Evolutionary conservation across 2,329 filamentous ascomycete species (phyloP), one percentile per base, ranked within the genome.

Genomic region (Colletotrichum navitas): DNA sequence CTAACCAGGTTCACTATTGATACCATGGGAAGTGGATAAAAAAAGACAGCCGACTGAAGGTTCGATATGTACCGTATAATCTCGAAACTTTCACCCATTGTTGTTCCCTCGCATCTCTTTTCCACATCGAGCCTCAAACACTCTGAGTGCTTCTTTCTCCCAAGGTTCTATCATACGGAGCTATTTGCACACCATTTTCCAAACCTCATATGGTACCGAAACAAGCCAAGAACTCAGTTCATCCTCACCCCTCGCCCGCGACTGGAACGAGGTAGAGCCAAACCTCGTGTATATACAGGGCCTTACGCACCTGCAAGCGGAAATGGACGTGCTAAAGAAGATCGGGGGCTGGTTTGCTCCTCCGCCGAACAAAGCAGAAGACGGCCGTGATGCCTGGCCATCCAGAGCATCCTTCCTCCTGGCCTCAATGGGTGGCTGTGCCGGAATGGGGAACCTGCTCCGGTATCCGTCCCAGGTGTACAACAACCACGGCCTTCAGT

Each of bases 401-500:
- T 88, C 86, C 1, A 81, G 87, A 47, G 81, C 86, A 2, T 83
- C 87, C 16, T 89, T 89, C 76, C 79, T 89, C 7, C 84, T 89
- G 34, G 87, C 88, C 24, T 85, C 87, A 3, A 89, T 89, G 86
- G 87, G 88, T 54, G 88, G 88, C 62, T 88, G 85, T 74, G 86
- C 86, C 1, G 87, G 87, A 59, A 87, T 88, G 80, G 88, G 87
- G 36, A 89, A 89, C 75, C 80, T 89, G 32, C 81, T 89, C 26
- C 83, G 88, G 36, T 89, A 89, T 71, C 88, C 88, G 2, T 89
- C 86, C 0, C 85, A 87, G 49, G 83, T 89, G 2, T 90, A 88
- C 83, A 89, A 89, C 79, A 89, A 89, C 76, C 83, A 87, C 67
- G 88, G 88, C 3, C 80, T 89, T 7, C 87, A 89, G 75, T 90